Percentiles rank a stretch among this genome's conserved stretches.
phyloP scores from a whole-genome alignment of 1,284 basidiomycete species.

The Cyathus pygmaeus region DNA sequence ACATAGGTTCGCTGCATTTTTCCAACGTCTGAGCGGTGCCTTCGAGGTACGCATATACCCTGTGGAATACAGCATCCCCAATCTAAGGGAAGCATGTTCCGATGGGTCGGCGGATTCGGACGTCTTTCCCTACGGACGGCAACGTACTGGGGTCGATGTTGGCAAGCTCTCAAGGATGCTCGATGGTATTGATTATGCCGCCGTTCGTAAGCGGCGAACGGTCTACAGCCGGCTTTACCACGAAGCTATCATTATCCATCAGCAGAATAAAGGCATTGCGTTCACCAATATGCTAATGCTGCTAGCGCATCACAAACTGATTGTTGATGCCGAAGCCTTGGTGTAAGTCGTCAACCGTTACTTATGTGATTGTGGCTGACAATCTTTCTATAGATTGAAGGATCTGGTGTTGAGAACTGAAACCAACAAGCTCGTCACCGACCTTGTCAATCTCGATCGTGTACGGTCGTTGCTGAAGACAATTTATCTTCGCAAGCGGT shows the following conservation, averaged over 20 bases:
- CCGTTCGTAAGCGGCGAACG: constrained; percentile 72
- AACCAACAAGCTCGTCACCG: constrained; percentile 82
- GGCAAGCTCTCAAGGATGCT: constrained; percentile 69
- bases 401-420: constrained; percentile 83
- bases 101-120: constrained; percentile 41
- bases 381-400: constrained; percentile 66
- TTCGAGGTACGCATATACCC: constrained; percentile 91
- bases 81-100: constrained; percentile 63
- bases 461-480: constrained; percentile 83
- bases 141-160: constrained; percentile 70
- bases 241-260: constrained; percentile 82
- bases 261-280: constrained; percentile 83
- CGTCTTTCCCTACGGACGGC: constrained; percentile 37
- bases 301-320: constrained; percentile 92
- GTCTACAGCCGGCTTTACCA: constrained; percentile 84
- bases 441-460: constrained; percentile 86
- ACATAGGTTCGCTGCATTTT: constrained; percentile 81
- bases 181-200: constrained; percentile 69
- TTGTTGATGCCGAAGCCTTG: constrained; percentile 89
- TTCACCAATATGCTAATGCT: constrained; percentile 93
- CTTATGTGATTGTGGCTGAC: neutral
- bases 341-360: constrained; percentile 60
- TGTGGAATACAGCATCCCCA: constrained; percentile 67
- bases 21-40: constrained; percentile 83
- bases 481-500: constrained; percentile 78